Percentiles rank a stretch among this genome's conserved stretches.
phyloP scores from a whole-genome alignment of 306 rosid genomes.

The Calophaca sinica region DNA sequence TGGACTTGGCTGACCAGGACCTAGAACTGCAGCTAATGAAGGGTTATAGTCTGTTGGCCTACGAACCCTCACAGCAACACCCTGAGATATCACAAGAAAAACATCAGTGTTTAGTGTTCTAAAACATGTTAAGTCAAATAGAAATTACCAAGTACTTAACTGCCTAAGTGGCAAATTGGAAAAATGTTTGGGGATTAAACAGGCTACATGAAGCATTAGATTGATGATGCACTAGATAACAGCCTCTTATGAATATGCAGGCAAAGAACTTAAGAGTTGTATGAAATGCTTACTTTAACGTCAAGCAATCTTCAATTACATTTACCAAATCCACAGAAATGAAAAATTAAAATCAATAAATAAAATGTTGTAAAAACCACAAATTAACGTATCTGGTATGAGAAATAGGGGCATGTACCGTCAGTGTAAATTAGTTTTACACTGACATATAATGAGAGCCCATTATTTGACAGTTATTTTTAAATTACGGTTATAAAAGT shows the following conservation, averaged over 20 bases:
- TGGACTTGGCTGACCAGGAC: constrained; percentile 85
- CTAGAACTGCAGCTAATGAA: constrained; percentile 77
- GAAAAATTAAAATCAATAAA: not conserved
- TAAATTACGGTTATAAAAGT: too few relatives aligned
- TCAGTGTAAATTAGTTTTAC: too few relatives aligned
- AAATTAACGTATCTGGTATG: not conserved
- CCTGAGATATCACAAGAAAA: constrained; percentile 57
- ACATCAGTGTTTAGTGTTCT: constrained; percentile 27
- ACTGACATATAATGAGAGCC: too few relatives aligned
- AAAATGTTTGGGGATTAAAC: not conserved
- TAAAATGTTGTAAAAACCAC: not conserved
- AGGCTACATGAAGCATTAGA: constrained; percentile 17
- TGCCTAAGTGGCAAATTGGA: not conserved
- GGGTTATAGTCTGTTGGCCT: constrained; percentile 91
- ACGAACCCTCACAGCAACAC: constrained; percentile 84
- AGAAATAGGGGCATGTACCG: too few relatives aligned
- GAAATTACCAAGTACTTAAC: constrained; percentile 6
- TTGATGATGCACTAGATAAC: constrained; percentile 13
- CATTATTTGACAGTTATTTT: too few relatives aligned
- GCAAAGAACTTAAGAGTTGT: not conserved
- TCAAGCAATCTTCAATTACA: not conserved
- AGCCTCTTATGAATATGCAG: not conserved
- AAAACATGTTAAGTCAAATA: not conserved
- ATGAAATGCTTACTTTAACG: not conserved
- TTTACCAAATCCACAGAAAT: not conserved